Percentiles rank a stretch among this genome's conserved stretches.
Evolutionary conservation across 805 yeast genomes (phyloP).

Genomic region (Candida silvicultrix): DNA sequence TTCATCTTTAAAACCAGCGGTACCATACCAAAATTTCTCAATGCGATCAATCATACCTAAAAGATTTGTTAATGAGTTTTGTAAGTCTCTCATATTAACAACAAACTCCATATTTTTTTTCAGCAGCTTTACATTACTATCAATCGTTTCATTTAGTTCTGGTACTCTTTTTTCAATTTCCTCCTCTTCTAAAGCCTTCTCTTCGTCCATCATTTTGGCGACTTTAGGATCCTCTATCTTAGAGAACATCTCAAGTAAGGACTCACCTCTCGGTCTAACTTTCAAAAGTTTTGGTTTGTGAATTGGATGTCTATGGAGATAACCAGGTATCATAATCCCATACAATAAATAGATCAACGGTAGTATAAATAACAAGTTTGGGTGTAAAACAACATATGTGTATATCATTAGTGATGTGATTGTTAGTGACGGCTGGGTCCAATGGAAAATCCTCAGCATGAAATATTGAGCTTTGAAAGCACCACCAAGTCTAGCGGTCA

Average conservation of each 20-base stretch:
- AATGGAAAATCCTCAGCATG: slow-evolving; percentile 52
- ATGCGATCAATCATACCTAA: slow-evolving; percentile 42
- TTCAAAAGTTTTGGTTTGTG: slow-evolving; percentile 36
- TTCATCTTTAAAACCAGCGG: slow-evolving; percentile 70
- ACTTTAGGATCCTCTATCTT: slow-evolving; percentile 26
- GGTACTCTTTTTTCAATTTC: slow-evolving; percentile 13
- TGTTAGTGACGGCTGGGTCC: slow-evolving; percentile 75
- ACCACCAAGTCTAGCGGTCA: slow-evolving; percentile 49
- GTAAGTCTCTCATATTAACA: slow-evolving; percentile 68
- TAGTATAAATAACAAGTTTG: slow-evolving; percentile 55
- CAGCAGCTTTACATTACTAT: slow-evolving; percentile 15
- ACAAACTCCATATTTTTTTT: slow-evolving; percentile 34
- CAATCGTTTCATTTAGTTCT: slow-evolving; percentile 18
- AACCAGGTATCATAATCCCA: slow-evolving; percentile 66
- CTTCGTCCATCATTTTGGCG: slow-evolving; percentile 8
- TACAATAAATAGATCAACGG: slow-evolving; percentile 54
- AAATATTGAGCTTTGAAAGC: slow-evolving; percentile 59
- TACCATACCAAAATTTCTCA: slow-evolving; percentile 51
- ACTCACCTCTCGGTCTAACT: slow-evolving; percentile 46
- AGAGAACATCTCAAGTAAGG: slow-evolving; percentile 38
- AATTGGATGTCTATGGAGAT: slow-evolving; percentile 60
- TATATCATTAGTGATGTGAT: slow-evolving; percentile 50
- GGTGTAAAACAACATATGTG: slow-evolving; percentile 65
- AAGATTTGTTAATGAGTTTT: slow-evolving; percentile 52
- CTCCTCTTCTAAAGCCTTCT: slow-evolving; percentile 3